Evolutionary conservation across 805 yeast species (phyloP).

Genomic region (Cyberlindnera saturnus): DNA sequence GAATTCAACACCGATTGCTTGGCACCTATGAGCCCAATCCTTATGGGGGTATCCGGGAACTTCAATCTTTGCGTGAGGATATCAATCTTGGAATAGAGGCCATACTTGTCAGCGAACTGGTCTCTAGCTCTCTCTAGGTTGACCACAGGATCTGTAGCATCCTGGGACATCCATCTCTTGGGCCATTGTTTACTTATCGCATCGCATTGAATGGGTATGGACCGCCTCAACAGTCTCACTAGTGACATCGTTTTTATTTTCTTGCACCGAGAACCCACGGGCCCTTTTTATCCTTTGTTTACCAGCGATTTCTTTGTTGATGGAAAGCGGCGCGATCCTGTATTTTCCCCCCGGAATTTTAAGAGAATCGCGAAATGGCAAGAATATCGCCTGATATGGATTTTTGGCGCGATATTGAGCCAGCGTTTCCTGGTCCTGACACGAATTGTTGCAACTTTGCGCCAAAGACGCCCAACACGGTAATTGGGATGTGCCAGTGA

Average conservation of each 20-base stretch:
- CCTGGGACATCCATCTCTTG: neutral
- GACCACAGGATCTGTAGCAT: conserved; percentile 8
- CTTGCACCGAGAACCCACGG: too few relatives aligned
- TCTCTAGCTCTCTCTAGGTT: conserved; percentile 12
- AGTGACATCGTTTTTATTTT: neutral
- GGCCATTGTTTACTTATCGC: too few relatives aligned
- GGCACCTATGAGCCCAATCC: conserved; percentile 26
- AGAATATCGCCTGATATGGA: neutral
- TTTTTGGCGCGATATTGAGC: too few relatives aligned
- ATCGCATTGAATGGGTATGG: neutral
- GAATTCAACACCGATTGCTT: conserved; percentile 22
- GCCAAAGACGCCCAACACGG: too few relatives aligned
- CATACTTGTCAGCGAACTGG: conserved; percentile 20
- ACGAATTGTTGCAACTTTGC: too few relatives aligned
- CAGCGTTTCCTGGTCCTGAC: too few relatives aligned
- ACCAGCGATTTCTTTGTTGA: too few relatives aligned
- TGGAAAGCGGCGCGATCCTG: too few relatives aligned
- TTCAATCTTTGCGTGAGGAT: conserved; percentile 12
- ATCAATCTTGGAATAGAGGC: conserved; percentile 22
- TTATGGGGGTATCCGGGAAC: conserved; percentile 14
- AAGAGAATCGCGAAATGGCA: neutral
- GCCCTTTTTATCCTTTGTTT: too few relatives aligned
- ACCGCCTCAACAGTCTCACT: neutral
- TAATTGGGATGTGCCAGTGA: too few relatives aligned
- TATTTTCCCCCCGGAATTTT: neutral